Conservation (phyloP, 108 stramenopile genomes). For the Conticribra guillardii region DNA sequence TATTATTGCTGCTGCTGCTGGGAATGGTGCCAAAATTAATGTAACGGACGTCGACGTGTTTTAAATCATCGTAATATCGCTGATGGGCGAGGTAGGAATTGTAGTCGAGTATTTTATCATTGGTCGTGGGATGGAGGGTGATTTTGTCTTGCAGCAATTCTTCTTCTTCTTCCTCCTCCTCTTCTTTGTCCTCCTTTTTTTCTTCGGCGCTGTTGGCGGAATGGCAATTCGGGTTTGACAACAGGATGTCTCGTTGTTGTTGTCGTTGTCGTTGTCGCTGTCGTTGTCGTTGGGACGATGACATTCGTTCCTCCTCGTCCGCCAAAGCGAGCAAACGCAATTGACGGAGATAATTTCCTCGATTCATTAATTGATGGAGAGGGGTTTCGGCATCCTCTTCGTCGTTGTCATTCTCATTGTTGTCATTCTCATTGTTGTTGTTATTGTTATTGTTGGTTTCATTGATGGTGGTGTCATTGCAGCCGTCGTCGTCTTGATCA, state of each 20-base stretch:
- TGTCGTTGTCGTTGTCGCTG: neutral
- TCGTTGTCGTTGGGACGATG: neutral
- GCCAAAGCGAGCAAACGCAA: constrained; percentile 18
- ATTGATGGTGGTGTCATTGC: no score
- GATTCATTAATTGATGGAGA: constrained; percentile 34
- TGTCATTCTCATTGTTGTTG: neutral
- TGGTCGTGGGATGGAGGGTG: constrained; percentile 1
- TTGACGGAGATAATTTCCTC: constrained; percentile 26
- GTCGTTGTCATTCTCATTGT: neutral
- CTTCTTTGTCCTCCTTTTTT: constrained; percentile 20
- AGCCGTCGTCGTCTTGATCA: neutral
- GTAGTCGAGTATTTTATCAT: constrained; percentile 48
- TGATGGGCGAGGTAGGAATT: constrained; percentile 69
- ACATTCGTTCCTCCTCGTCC: constrained; percentile 20
- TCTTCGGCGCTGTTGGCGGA: neutral
- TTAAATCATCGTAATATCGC: constrained; percentile 78
- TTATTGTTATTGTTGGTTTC: neutral
- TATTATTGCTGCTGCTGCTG: constrained; percentile 3
- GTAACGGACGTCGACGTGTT: constrained; percentile 72
- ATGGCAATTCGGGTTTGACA: neutral
- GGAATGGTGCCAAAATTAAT: constrained; percentile 59
- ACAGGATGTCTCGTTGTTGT: neutral
- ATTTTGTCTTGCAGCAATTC: constrained; percentile 3
- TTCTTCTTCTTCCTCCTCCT: neutral
- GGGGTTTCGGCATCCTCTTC: constrained; percentile 20